Evolutionary conservation across 768 basidiomycete species (phyloP).

Genomic region (Wakefieldia striispora): DNA sequence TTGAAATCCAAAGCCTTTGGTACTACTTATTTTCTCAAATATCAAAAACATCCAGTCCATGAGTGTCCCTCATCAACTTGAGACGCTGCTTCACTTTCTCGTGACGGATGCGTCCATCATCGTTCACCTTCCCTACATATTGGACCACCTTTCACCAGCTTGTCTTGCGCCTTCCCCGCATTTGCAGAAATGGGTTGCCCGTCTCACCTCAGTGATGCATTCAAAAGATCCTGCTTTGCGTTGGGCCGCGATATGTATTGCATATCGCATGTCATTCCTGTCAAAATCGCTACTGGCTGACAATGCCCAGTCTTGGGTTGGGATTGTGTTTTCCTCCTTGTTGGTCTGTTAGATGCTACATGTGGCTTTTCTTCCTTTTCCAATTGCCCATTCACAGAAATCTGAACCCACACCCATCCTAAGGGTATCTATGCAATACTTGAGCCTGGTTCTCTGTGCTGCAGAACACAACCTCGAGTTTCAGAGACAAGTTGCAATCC

Average conservation of each 20-base stretch:
- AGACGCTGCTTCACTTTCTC: slow-evolving; percentile 64
- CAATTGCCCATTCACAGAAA: slow-evolving; percentile 47
- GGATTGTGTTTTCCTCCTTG: slow-evolving; percentile 58
- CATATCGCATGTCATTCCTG: slow-evolving; percentile 58
- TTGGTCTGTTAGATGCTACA: slow-evolving; percentile 53
- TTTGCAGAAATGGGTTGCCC: slow-evolving; percentile 70
- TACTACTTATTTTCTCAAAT: too few relatives aligned
- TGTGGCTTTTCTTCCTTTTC: slow-evolving; percentile 10
- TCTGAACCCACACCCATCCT: slow-evolving; percentile 58
- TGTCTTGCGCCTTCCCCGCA: slow-evolving; percentile 62
- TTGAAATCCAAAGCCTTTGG: slow-evolving; percentile 27
- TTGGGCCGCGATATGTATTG: slow-evolving; percentile 80
- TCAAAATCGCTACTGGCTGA: slow-evolving; percentile 66
- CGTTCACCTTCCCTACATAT: slow-evolving; percentile 54
- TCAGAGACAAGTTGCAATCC: slow-evolving; percentile 72
- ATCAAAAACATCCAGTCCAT: slow-evolving; percentile 24
- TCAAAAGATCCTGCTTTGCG: slow-evolving; percentile 74
- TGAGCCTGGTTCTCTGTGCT: slow-evolving; percentile 58
- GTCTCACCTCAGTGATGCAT: slow-evolving; percentile 71
- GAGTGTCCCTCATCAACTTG: slow-evolving; percentile 53
- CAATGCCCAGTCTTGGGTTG: slow-evolving; percentile 70
- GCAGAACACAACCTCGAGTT: slow-evolving; percentile 70
- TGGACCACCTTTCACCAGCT: slow-evolving; percentile 52
- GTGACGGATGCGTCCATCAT: slow-evolving; percentile 65
- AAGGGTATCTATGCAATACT: slow-evolving; percentile 64